These are phyloP conservation scores for Carnegiea gigantea DNA, from an alignment of 179 eudicot species.

Conservation along the genomic window DNA sequence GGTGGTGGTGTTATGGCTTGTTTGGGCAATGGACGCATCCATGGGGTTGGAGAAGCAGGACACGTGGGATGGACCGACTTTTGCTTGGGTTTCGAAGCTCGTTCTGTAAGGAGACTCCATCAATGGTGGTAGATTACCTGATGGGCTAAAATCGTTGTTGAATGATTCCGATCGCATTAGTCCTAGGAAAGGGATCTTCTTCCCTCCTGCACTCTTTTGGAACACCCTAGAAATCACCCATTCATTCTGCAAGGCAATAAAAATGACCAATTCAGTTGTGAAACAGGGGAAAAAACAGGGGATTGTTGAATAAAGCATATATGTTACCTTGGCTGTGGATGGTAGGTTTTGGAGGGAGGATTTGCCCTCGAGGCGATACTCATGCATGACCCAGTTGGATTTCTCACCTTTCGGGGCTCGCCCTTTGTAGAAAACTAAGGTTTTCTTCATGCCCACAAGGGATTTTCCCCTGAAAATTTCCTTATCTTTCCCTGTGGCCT, in stretches of 20 bases:
- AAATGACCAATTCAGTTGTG: constrained; percentile 16
- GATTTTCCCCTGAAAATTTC: constrained; percentile 63
- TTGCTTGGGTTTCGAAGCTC: not conserved
- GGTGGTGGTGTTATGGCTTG: constrained; percentile 24
- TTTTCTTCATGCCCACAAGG: constrained; percentile 92
- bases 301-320: not conserved
- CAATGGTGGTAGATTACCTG: constrained; percentile 52
- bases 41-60: constrained; percentile 88
- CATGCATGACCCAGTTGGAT: constrained; percentile 92
- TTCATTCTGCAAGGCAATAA: constrained; percentile 56
- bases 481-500: constrained; percentile 91
- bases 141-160: constrained; percentile 32
- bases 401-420: constrained; percentile 93
- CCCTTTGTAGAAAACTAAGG: constrained; percentile 81
- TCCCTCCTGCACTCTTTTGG: constrained; percentile 59
- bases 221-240: constrained; percentile 93
- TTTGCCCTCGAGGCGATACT: constrained; percentile 75
- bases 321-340: constrained; percentile 50
- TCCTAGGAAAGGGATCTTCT: constrained; percentile 52
- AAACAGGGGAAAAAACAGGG: constrained; percentile 21
- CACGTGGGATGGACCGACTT: constrained; percentile 48
- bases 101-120: constrained; percentile 48
- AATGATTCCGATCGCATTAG: constrained; percentile 35
- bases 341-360: constrained; percentile 58
- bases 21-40: constrained; percentile 32